Evolutionary conservation across 2,329 filamentous ascomycete genomes (phyloP).

Genomic region (Lachnellula subtilissima): DNA sequence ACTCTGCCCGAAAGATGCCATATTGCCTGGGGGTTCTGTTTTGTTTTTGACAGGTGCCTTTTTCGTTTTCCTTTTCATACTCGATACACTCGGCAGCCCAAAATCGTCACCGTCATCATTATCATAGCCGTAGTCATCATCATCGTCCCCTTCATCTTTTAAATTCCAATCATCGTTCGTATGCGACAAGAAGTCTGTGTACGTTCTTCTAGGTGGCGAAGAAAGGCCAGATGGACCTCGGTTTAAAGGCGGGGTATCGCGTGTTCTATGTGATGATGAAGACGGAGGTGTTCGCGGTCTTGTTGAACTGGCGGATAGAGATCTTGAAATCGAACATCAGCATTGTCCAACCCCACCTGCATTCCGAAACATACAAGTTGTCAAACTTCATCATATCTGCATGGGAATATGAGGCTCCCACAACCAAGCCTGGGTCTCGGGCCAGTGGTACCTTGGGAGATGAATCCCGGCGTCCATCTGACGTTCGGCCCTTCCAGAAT

Average conservation of each 20-base stretch:
- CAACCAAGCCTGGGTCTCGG: slow-evolving; percentile 67
- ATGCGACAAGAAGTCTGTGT: slow-evolving; percentile 75
- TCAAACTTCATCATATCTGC: slow-evolving; percentile 90
- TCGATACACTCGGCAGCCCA: slow-evolving; percentile 85
- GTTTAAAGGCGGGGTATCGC: slow-evolving; percentile 52
- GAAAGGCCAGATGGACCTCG: slow-evolving; percentile 47
- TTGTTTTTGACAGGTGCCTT: slow-evolving; percentile 23
- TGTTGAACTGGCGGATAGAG: slow-evolving; percentile 53
- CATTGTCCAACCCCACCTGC: slow-evolving; percentile 1
- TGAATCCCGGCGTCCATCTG: slow-evolving; percentile 51
- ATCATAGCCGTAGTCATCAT: slow-evolving; percentile 72
- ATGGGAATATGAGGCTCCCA: slow-evolving; percentile 94
- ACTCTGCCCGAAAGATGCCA: slow-evolving; percentile 34
- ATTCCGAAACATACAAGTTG: slow-evolving; percentile 54
- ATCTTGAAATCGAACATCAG: slow-evolving; percentile 39
- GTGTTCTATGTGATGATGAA: slow-evolving; percentile 49
- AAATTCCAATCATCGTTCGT: slow-evolving; percentile 79
- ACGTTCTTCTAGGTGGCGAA: slow-evolving; percentile 67
- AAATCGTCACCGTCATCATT: slow-evolving; percentile 92
- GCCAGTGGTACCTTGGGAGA: slow-evolving; percentile 46
- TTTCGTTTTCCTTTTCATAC: slow-evolving; percentile 72
- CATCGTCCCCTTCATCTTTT: slow-evolving; percentile 62
- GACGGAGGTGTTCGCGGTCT: slow-evolving; percentile 73
- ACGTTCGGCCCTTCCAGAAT: slow-evolving; percentile 69
- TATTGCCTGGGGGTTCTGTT: slow-evolving; percentile 13